Conservation (phyloP, 2,329 filamentous ascomycete genomes). For the Lachnellula suecica region DNA sequence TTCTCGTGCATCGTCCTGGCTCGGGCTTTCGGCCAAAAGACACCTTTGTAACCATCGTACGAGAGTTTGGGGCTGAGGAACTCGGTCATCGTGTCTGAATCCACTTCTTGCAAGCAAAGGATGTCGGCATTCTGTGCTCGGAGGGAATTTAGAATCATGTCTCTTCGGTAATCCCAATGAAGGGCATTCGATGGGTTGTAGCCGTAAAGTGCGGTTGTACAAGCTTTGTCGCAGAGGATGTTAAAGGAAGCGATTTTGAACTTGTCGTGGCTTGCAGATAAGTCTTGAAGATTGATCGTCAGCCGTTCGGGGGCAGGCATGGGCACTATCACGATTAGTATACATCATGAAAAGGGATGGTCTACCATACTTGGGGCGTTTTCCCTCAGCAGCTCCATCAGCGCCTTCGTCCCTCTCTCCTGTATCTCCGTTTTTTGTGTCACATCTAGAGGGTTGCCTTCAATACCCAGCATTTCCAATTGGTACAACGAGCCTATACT, state of each 20-base stretch:
- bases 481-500: constrained; percentile 89
- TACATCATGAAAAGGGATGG: constrained; percentile 22
- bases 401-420: constrained; percentile 80
- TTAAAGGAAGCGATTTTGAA: constrained; percentile 93
- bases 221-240: constrained; percentile 91
- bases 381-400: constrained; percentile 83
- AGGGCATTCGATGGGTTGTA: constrained; percentile 84
- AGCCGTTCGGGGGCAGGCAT: constrained; percentile 74
- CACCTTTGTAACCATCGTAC: constrained; percentile 86
- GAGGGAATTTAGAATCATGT: constrained; percentile 81
- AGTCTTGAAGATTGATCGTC: constrained; percentile 75
- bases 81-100: constrained; percentile 86
- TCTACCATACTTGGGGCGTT: constrained; percentile 72
- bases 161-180: constrained; percentile 82
- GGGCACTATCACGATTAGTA: constrained; percentile 56
- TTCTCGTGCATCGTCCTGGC: constrained; percentile 90
- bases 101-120: constrained; percentile 90
- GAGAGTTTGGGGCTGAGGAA: constrained; percentile 87
- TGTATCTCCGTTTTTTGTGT: constrained; percentile 79
- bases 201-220: constrained; percentile 80
- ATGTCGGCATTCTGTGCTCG: constrained; percentile 80
- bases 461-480: constrained; percentile 84
- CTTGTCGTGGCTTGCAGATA: constrained; percentile 59
- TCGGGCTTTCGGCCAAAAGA: constrained; percentile 88
- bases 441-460: constrained; percentile 82